Evolutionary conservation across 176 grass and related monocot species (phyloP).

Genomic region (Areca catechu): DNA sequence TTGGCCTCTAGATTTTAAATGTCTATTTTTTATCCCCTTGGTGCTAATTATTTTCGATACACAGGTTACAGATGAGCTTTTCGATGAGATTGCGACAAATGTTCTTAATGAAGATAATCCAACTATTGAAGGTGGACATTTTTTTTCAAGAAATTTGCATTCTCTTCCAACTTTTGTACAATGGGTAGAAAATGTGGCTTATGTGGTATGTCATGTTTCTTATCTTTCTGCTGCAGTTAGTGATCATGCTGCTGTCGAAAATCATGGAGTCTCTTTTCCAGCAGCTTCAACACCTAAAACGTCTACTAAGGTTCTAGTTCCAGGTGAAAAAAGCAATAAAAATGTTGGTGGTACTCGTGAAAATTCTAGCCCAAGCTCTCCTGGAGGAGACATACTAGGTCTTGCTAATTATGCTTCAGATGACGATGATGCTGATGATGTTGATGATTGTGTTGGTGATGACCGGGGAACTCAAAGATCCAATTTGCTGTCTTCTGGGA

Average conservation of each 20-base stretch:
- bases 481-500: constrained; percentile 21
- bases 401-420: constrained; percentile 96
- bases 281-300: constrained; percentile 33
- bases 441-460: constrained; percentile 7
- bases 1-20: constrained; percentile 9
- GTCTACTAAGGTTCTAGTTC: constrained; percentile 29
- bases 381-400: constrained; percentile 71
- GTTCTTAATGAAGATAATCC: constrained; percentile 77
- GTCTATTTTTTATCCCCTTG: constrained; percentile 1
- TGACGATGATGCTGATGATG: constrained; percentile 39
- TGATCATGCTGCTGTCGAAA: constrained; percentile 26
- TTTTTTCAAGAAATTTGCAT: too few species aligned
- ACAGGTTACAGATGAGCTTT: constrained; percentile 98
- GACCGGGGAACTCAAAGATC: constrained; percentile 1
- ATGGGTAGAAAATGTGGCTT: too few species aligned
- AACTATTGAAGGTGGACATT: constrained; percentile 35
- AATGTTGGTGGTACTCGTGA: constrained; percentile 18
- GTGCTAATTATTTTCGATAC: constrained; percentile 12
- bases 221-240: constrained; percentile 39
- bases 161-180: too few species aligned
- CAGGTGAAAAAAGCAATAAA: constrained; percentile 29
- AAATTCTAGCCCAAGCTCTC: constrained; percentile 25
- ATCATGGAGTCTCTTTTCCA: constrained; percentile 27
- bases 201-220: constrained; percentile 15
- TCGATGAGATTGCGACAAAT: constrained; percentile 85